phyloP scores from a whole-genome alignment of 805 yeast genomes.

The Metschnikowia shivogae region DNA sequence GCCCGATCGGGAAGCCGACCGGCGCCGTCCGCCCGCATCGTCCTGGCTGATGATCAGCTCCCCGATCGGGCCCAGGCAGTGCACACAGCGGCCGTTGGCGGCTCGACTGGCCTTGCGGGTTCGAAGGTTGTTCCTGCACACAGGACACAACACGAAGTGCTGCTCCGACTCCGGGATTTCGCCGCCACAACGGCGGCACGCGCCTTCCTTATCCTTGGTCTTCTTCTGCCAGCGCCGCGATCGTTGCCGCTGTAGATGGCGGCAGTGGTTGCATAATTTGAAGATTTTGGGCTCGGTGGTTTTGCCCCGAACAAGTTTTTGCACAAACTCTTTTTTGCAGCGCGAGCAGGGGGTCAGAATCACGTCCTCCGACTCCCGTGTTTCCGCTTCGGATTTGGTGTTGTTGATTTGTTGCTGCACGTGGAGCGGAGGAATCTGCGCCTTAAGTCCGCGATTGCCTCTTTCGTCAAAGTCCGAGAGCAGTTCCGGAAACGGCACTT shows the following conservation, averaged over 20 bases:
- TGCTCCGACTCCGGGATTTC: constrained; percentile 48
- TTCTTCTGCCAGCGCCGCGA: constrained; percentile 62
- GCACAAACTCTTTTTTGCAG: constrained; percentile 58
- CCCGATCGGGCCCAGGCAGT: constrained; percentile 56
- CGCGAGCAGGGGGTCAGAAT: constrained; percentile 41
- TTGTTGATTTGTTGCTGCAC: constrained; percentile 37
- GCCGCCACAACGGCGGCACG: constrained; percentile 61
- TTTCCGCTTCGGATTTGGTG: constrained; percentile 12
- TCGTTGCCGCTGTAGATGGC: constrained; percentile 59
- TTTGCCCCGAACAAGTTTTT: constrained; percentile 33
- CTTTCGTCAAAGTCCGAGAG: constrained; percentile 6
- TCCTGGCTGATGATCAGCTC: constrained; percentile 35
- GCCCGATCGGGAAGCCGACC: constrained; percentile 17
- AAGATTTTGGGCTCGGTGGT: constrained; percentile 40
- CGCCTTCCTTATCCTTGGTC: constrained; percentile 57
- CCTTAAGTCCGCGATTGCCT: constrained; percentile 17
- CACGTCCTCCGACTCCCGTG: constrained; percentile 7
- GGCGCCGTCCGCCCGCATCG: constrained; percentile 17
- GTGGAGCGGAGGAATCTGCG: constrained; percentile 41
- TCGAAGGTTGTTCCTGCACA: constrained; percentile 53
- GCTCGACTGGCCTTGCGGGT: constrained; percentile 55
- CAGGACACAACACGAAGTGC: constrained; percentile 56
- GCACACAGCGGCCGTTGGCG: constrained; percentile 63
- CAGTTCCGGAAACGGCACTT: background rate
- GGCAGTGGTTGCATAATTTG: constrained; percentile 61